Evolutionary conservation across 2,329 filamentous ascomycete genomes (phyloP), one percentile per base, ranked within the genome.

Genomic region (Scedosporium aurantiacum): DNA sequence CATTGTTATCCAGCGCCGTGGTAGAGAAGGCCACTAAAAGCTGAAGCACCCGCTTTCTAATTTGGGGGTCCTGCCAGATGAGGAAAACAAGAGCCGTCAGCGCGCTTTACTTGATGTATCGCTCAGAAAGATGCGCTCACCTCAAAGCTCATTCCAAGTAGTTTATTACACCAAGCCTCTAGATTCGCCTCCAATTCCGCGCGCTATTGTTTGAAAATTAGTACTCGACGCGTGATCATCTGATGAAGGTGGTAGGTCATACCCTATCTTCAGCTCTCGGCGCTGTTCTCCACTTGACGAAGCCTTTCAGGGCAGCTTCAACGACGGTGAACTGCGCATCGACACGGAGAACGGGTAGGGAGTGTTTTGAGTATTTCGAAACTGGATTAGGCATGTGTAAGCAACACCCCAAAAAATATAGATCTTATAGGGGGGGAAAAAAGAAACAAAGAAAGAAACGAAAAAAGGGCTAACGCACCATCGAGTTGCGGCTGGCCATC

Each of bases 261-360:
- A 75, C 72, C 60, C 70, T 66, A 60, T 71, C 54, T 6, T 37
- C 54, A 16, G 60, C 37, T 54, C 69, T 28, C 66, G 65, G 21
- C 70, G 67, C 25, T 68, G 65, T 63, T 66, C 79, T 81, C 90
- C 91, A 96, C 70, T 90, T 92, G 65, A 86, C 83, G 66, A 92
- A 96, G 1, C 93, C 94, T 70, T 92, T 96, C 32, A 97, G 76
- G 1, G 90, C 88, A 27, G 91, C 88, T 70, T 97, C 90, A 2
- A 97, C 88, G 25, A 96, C 88, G 0, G 90, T 91, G 67, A 93
- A 93, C 66, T 96, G 89, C 0, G 91, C 89, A 71, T 99, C 94
- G 2, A 95, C 87, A 28, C 85, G 85, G 61, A 99, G 79, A 2
- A 88, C 82, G n/a, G 86, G 79, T 67, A 85, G 80, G 0, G 88